Base-by-base conservation (phyloP, 768 basidiomycete species). In the Mycena albidolilacea region DNA sequence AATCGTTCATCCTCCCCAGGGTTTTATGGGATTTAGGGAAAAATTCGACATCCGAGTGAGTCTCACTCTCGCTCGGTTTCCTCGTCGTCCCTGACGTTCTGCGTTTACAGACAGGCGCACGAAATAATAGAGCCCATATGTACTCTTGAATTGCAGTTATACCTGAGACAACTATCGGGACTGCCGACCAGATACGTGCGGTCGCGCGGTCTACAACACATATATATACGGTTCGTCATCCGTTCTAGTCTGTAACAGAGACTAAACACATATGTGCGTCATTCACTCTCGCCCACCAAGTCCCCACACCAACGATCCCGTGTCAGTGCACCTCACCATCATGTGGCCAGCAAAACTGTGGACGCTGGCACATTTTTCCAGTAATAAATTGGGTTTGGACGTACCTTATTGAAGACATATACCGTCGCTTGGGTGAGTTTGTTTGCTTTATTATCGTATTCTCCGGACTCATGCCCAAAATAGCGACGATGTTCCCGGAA, bases 1-100 rank as follows among this genome's bases (percentile, higher is more conserved):
- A 15, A 8, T 5, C 4, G 23, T 44, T 48, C 15, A 50, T 66
- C 14, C 62, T 19, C 38, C 19, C 30, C 59, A 87, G 90, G 90
- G 1, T 90, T 91, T 77, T 92, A 92, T 60, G 90, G 92, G 92
- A 1, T 93, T 90, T 82, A 83, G 90, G n/a, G 91, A 93, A 62
- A 80, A 87, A 10, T 88, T 90, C 67, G 84, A 89, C 70, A 84
- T 90, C 38, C 77, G 85, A 75, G 84, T 87, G 43, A 15, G 79
- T 41, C 15, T 60, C 23, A 30, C 50, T 44, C 17, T 11, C 38
- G 23, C 19, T 59, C 7, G 19, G n/a, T 21, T 55, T 2, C 30
- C 46, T 15, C 46, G 17, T 7, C 44, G 35, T 54, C 37, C 14
- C 0, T 4, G 21, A 61, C 39, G 14, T 30, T 30, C 30, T 61